These are phyloP conservation scores for Calonectria pteridis DNA, from an alignment of 2,329 filamentous ascomycete genomes.

Conservation along the genomic window DNA sequence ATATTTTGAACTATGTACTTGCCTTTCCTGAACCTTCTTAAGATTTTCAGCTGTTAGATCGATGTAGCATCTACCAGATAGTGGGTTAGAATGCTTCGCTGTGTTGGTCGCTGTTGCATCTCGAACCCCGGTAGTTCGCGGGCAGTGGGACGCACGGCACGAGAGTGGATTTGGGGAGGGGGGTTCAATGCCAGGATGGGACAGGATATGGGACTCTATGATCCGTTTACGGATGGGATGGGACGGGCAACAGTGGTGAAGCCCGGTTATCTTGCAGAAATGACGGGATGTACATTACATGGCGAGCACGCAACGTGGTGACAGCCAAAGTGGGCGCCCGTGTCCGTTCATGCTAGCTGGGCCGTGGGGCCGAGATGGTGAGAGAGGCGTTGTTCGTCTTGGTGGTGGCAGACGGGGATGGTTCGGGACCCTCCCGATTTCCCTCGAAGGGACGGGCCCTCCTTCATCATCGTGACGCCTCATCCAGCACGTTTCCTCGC, in stretches of 20 bases:
- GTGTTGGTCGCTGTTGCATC: not conserved
- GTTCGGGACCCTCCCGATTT: not conserved
- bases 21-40: not conserved
- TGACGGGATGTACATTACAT: not conserved
- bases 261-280: conserved; percentile 7
- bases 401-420: not conserved
- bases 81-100: conserved; percentile 3
- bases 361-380: not conserved
- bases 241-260: not conserved
- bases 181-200: not conserved
- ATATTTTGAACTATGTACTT: not conserved
- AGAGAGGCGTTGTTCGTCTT: not conserved
- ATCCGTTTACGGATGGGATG: not conserved
- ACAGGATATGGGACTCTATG: too few relatives aligned
- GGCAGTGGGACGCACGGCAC: not conserved
- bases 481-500: not conserved
- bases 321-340: not conserved
- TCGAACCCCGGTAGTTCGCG: conserved; percentile 5
- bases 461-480: not conserved
- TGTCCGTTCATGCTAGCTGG: too few relatives aligned
- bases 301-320: conserved; percentile 9
- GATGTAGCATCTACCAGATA: not conserved
- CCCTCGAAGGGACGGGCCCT: not conserved
- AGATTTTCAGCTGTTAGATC: conserved; percentile 3
- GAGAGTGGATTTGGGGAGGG: not conserved